Evolutionary conservation across 805 yeast genomes (phyloP), one percentile per base, ranked within the genome.

Genomic region (Komagataella populi): DNA sequence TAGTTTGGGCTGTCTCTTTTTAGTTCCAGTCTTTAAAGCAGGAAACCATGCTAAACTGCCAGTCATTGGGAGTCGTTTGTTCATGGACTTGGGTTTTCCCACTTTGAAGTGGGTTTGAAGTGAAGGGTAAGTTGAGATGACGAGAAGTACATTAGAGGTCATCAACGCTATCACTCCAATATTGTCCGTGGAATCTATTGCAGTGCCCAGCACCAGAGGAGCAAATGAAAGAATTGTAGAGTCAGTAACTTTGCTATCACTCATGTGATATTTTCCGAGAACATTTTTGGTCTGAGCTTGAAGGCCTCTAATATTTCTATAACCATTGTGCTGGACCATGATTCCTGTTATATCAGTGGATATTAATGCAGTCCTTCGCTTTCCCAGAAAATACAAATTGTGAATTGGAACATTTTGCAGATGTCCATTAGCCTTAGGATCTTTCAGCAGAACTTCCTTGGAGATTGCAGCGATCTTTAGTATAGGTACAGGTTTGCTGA

Each of bases 1-100:
- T 46, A 87, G 62, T 53, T 72, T 65, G 0, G 87, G 77, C 0
- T 65, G 57, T 59, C 57, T 57, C 60, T 46, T 51, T n/a, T 52
- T 49, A 24, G 59, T 60, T 14, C 55, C 56, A 39, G 52, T 53
- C 7, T 58, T 58, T 3, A 69, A 63, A 8, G 73, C 75, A 0
- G 93, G 93, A 56, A 70, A 81, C 93, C 91, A 84, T 14, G 75
- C 64, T 6, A 81, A 59, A 53, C 77, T 70, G 0, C 82, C 85
- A 7, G 71, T 57, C 23, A 66, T 51, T 0, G 67, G 69, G 43
- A 62, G 51, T 0, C 65, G 47, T 4, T 57, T 59, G 22, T 66
- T 57, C 6, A 64, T 55, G 1, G 59, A 60, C 50, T 69, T 73
- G 4, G 85, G 78, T 52, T 70, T 70, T 0, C 77, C 77, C 3